Evolutionary conservation across 768 basidiomycete species (phyloP), one percentile per base, ranked within the genome.

Genomic region (Boletus reticulatus): DNA sequence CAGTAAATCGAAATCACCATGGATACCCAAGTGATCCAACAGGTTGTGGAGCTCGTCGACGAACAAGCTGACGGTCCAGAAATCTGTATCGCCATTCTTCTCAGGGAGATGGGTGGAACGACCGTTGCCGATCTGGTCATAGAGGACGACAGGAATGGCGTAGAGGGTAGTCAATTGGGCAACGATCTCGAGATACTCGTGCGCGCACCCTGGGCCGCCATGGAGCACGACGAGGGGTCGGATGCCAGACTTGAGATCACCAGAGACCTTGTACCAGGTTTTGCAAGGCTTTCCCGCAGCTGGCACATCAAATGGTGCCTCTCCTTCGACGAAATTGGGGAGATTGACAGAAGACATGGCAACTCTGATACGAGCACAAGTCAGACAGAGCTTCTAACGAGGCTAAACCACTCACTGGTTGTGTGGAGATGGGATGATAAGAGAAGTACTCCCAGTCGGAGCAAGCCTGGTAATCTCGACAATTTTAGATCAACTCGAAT

Each of bases 111-210:
- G 81, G 10, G 81, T 82, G 13, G 83, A 84, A 24, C 68, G 67
- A n/a, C 81, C 82, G 52, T 68, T 75, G 9, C 83, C 83, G 43
- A 85, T 54, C 61, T 84, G 84, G 62, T 83, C 81, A 67, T 84
- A 84, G 44, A 83, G 61, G 39, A 85, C 61, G 60, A 84, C 72
- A 12, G 82, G 81, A 44, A 78, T 80, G 31, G 58, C 45, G 51
- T 71, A 61, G 11, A 65, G 59, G 6, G 56, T 53, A 24, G 74
- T 70, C 44, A 82, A 71, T 43, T 78, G 75, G 38, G 72, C 64
- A 57, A 78, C 59, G 37, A 71, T 56, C 37, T 73, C 67, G 17
- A 81, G 64, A 62, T 79, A 78, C 41, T 73, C 64, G 53, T 77
- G 76, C n/a, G 72, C 62, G 5, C 71, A 58, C 3, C 84, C 82